Percentiles rank a stretch among this genome's conserved stretches.
These are phyloP conservation scores for Talaromyces albobiverticillius DNA, from an alignment of 2,329 filamentous ascomycete genomes.

Conservation along the genomic window DNA sequence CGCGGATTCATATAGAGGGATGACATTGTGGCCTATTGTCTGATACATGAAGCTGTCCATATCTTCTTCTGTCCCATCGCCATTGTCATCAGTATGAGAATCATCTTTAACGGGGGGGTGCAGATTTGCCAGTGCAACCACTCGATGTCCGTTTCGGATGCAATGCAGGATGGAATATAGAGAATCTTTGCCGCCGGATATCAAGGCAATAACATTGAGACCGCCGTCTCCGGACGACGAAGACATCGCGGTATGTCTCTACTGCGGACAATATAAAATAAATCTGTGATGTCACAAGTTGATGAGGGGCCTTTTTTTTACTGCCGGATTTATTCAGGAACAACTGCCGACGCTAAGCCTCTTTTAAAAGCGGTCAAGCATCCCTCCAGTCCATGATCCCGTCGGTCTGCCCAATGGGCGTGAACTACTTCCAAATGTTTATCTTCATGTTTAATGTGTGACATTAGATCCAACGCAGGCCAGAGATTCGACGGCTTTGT, in stretches of 20 bases:
- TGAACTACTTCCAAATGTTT: too few species aligned
- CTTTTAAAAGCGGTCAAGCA: too few species aligned
- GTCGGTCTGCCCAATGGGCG: too few species aligned
- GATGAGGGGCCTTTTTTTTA: too few species aligned
- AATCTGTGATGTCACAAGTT: too few species aligned
- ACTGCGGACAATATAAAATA: too few species aligned
- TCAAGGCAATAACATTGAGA: slow-evolving; percentile 79
- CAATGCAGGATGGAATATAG: slow-evolving; percentile 93
- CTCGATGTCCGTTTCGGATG: slow-evolving; percentile 74
- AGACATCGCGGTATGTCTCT: slow-evolving; percentile 30
- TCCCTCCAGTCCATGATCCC: too few species aligned
- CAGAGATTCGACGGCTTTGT: too few species aligned
- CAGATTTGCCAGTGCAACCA: slow-evolving; percentile 88
- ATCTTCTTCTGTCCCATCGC: slow-evolving; percentile 30
- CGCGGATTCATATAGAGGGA: slow-evolving; percentile 78
- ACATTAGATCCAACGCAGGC: too few species aligned
- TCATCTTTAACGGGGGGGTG: slow-evolving; percentile 54
- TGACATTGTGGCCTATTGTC: slow-evolving; percentile 84
- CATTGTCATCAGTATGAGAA: not conserved
- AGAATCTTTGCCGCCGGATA: slow-evolving; percentile 97
- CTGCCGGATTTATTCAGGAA: too few species aligned
- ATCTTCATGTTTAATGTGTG: too few species aligned
- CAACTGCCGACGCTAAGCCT: too few species aligned
- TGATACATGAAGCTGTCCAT: slow-evolving; percentile 99
- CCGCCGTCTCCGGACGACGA: slow-evolving; percentile 14